Base-by-base conservation (phyloP, 2,329 filamentous ascomycete species). In the Cercospora zeina region DNA sequence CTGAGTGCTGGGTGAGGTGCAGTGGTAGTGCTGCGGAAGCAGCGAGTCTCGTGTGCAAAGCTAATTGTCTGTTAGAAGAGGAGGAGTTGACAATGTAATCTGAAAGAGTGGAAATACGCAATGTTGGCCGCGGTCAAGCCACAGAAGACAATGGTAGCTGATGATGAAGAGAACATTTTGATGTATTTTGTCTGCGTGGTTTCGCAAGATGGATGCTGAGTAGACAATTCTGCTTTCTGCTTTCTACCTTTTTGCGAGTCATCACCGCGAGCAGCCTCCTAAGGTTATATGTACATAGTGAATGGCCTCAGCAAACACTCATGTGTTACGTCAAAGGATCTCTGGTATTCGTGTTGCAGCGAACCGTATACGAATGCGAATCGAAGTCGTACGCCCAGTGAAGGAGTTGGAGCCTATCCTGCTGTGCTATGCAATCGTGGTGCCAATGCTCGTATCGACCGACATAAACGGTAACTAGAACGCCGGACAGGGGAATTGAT, bases 1-100 rank as follows among this genome's bases (percentile, higher is more conserved):
- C 45, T 56, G 27, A 58, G 31, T 16, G 55, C 42, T 42, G 59
- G 62, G 21, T 64, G 34, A 5, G 60, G 47, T 4, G 58, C 47
- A 9, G 62, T 64, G 49, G 59, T 59, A 13, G 62, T 64, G 47
- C 54, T 54, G 54, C 37, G 42, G 42, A 58, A 62, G 54, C 62
- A 64, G 14, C 58, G 58, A 45, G 42, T 60, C 27, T 53, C n/a
- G 47, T 37, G 2, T 14, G 49, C 37, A 10, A 59, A 24, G 55
- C 39, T 37, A 30, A 7, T 30, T 27, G 10, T 27, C 13, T 34
- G 49, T 53, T 30, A 39, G 47, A 24, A 3, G 7, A 19, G 34
- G 5, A 14, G n/a, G 31, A n/a, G 16, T 45, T 16, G 7, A 31
- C 27, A 24, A 19, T 13, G 21, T 31, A 10, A 10, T 7, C 14